Conservation (phyloP, 2,329 filamentous ascomycete species). For the Coleophoma eucalyptorum region DNA sequence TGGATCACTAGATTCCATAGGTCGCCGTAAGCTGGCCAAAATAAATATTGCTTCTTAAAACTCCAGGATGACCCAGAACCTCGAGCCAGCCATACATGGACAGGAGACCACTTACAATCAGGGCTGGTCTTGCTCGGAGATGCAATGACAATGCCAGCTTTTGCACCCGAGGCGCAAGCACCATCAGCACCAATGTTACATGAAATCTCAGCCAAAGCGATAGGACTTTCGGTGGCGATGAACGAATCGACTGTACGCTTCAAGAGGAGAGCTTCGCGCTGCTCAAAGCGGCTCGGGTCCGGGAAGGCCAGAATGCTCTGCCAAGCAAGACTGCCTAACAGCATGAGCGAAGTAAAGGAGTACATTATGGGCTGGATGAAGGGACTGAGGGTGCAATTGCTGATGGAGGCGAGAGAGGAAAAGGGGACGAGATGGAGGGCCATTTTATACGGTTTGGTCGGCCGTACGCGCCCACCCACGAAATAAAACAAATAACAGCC, state of each 20-base stretch:
- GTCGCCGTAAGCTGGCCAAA: too few species aligned
- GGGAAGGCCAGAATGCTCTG: conserved; percentile 48
- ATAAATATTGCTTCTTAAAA: too few species aligned
- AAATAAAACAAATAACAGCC: too few species aligned
- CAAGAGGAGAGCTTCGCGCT: conserved; percentile 31
- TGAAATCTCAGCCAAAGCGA: conserved; percentile 47
- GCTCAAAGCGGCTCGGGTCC: conserved; percentile 24
- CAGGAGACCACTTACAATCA: conserved; percentile 40
- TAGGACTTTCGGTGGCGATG: conserved; percentile 45
- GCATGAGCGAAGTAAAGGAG: conserved; percentile 42
- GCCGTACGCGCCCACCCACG: too few species aligned
- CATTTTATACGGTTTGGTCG: conserved; percentile 15
- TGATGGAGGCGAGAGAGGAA: conserved; percentile 15
- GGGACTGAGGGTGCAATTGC: conserved; percentile 14
- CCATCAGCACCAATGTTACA: conserved; percentile 58
- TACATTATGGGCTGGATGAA: conserved; percentile 40
- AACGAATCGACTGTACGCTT: conserved; percentile 50
- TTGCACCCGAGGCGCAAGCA: conserved; percentile 42
- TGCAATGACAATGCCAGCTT: conserved; percentile 51
- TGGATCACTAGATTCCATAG: too few species aligned
- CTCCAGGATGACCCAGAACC: too few species aligned
- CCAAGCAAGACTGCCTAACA: conserved; percentile 47
- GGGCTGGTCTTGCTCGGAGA: conserved; percentile 50
- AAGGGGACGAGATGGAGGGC: conserved; percentile 15
- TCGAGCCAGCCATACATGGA: background rate